Base-by-base conservation (phyloP, 2,329 filamentous ascomycete genomes). In the Ophiostoma populinum region DNA sequence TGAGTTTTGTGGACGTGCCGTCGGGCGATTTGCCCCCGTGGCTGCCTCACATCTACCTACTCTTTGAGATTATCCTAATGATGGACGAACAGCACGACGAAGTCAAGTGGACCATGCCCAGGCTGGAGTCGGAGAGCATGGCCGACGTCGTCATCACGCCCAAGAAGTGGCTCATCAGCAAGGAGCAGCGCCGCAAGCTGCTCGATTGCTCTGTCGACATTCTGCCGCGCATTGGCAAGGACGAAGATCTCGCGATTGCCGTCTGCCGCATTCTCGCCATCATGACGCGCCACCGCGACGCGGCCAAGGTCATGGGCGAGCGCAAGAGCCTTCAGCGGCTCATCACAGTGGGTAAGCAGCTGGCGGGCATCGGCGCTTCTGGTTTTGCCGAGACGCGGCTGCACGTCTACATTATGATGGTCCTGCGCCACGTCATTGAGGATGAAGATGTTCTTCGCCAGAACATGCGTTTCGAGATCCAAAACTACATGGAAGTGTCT, bases 341-440 rank as follows among this genome's bases (percentile, higher is more conserved):
- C 16, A 95, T 98, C 55, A 70, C 94, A 34, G 93, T 95, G 81
- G 75, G 87, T 38, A 92, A 92, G 53, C 87, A 95, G 52, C 70
- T 95, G 40, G 76, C 82, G 15, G 80, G 80, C 18, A 68, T 75
- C 20, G 79, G 80, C 6, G 80, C 83, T 20, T 70, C 80, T 36
- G 76, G 77, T 36, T 67, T 98, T 8, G 64, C 59, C 41, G 62
- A 66, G 26, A 62, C 59, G 2, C 61, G 59, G 35, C 56, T 70
- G 25, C 59, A 62, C 3, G 54, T 62, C 16, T 68, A 78, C 38
- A 78, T 93, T 47, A 77, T 95, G 67, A 69, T 87, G 10, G 77
- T 94, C 35, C 61, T 98, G 28, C 76, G 92, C 26, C 90, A 98
- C 49, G 77, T 98, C 43, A 72, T 95, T 36, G 90, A 98, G 55